Base-by-base conservation (phyloP, 148 eudicot genomes). In the Nyssa sinensis region DNA sequence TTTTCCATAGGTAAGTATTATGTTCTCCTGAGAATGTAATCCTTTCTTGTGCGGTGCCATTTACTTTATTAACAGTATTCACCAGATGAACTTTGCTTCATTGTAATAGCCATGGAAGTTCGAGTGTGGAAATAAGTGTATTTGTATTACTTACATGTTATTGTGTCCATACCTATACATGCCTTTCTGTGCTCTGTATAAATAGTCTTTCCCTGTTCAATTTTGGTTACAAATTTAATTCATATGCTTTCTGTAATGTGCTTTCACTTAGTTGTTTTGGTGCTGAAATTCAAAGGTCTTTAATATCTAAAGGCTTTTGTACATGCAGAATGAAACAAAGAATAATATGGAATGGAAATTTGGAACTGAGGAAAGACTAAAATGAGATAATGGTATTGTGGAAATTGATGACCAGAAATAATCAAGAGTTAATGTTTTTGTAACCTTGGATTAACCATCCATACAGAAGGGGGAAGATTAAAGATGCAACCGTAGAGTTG, bases 1-100 rank as follows among this genome's bases (percentile, higher is more conserved):
- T 85, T 28, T 82, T 85, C 37, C 98, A 93, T 82, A 87, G 89
- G 98, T 87, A 71, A 70, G 80, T 69, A 19, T 68, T 30, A 9
- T 53, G 10, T 66, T 64, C 24, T 69, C 62, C 55, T 32, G 25
- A 62, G 68, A 57, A 44, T 49, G 39, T 30, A 62, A 62, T 63
- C 75, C 23, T 44, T 44, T 28, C 60, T 71, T 25, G 17, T 21
- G 66, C 29, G 6, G 33, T 25, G 17, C 19, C 53, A n/a, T 60
- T 21, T 24, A 25, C 60, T 59, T 49, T 14, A 32, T 25, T 60
- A 12, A 31, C 29, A 2, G 19, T 34, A 70, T n/a, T 24, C n/a
- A 57, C 58, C 14, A 53, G 21, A 30, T 10, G 28, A 35, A 24
- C 8, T 39, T 33, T 71, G 25, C 44, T 23, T 31, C 25, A 32